Percentiles rank a stretch among this genome's conserved stretches.
Conservation (phyloP, 2,329 filamentous ascomycete species). For the Salinomyces thailandicus region DNA sequence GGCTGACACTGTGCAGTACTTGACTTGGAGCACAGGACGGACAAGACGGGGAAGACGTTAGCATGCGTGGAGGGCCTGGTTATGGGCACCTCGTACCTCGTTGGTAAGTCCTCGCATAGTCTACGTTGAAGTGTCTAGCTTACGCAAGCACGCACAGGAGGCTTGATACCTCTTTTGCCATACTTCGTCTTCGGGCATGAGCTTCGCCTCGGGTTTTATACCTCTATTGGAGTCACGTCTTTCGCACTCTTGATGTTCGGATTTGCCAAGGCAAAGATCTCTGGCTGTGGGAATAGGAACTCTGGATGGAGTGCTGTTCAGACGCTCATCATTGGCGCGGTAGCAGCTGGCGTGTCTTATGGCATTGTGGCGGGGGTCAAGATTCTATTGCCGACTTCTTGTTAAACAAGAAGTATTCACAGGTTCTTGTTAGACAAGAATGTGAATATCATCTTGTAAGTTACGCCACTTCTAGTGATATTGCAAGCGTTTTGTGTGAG, state of each 20-base stretch:
- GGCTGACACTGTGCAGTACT: slow-evolving; percentile 33
- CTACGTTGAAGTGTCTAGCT: too few relatives aligned
- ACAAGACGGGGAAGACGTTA: slow-evolving; percentile 33
- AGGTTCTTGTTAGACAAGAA: too few relatives aligned
- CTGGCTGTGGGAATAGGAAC: slow-evolving; percentile 13
- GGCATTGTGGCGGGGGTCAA: slow-evolving; percentile 30
- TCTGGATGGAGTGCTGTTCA: slow-evolving; percentile 24
- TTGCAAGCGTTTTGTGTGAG: neutral
- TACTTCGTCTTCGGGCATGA: slow-evolving; percentile 39
- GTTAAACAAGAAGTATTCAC: too few relatives aligned
- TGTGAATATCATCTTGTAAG: too few relatives aligned
- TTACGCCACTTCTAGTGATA: neutral
- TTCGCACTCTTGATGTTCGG: slow-evolving; percentile 42
- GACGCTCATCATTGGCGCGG: slow-evolving; percentile 27
- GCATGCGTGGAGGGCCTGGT: slow-evolving; percentile 38
- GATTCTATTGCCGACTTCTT: too few relatives aligned
- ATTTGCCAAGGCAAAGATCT: slow-evolving; percentile 36
- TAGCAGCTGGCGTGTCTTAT: slow-evolving; percentile 29
- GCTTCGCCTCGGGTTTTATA: slow-evolving; percentile 26
- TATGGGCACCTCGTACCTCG: slow-evolving; percentile 30
- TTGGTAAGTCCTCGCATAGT: slow-evolving; percentile 20
- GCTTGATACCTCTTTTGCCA: slow-evolving; percentile 39
- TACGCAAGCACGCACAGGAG: too few relatives aligned
- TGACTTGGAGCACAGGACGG: slow-evolving; percentile 46
- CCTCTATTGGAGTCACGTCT: slow-evolving; percentile 43